Percentiles rank a stretch among this genome's conserved stretches.
These are phyloP conservation scores for Corinectria fuckeliana DNA, from an alignment of 2,329 filamentous ascomycete species.

Conservation along the genomic window DNA sequence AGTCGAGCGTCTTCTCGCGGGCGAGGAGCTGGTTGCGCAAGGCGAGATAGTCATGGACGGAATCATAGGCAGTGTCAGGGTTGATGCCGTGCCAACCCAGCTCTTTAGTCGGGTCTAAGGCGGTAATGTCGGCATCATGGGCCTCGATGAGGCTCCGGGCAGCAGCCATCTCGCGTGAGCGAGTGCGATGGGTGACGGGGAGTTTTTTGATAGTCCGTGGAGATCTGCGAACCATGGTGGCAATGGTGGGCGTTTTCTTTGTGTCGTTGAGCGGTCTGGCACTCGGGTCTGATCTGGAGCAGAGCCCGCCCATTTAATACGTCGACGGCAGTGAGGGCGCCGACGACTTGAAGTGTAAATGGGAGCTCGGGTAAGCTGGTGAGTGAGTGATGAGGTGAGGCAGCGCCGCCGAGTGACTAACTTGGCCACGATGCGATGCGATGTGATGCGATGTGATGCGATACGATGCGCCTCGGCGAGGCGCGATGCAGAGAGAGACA, in stretches of 20 bases:
- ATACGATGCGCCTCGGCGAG: background rate
- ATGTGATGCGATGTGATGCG: background rate
- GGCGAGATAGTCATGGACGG: slow-evolving; percentile 40
- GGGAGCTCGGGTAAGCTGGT: background rate
- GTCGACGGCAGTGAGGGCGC: background rate
- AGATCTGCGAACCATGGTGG: slow-evolving; percentile 20
- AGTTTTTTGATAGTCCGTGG: slow-evolving; percentile 15
- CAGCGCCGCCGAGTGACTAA: background rate
- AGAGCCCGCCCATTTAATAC: slow-evolving; percentile 38
- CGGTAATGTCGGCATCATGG: slow-evolving; percentile 34
- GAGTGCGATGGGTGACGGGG: slow-evolving; percentile 1
- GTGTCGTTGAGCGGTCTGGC: background rate
- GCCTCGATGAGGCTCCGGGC: slow-evolving; percentile 36
- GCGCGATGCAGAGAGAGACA: background rate
- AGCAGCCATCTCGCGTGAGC: slow-evolving; percentile 26
- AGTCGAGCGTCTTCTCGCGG: slow-evolving; percentile 47
- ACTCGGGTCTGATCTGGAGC: slow-evolving; percentile 30
- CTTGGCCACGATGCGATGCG: background rate
- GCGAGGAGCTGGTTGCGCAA: slow-evolving; percentile 40
- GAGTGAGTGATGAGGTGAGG: background rate
- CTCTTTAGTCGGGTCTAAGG: slow-evolving; percentile 3
- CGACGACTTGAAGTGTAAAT: background rate
- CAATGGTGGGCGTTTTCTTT: slow-evolving; percentile 17
- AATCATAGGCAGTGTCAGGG: slow-evolving; percentile 6
- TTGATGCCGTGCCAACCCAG: background rate